These are phyloP conservation scores for Citrus australasica DNA, from an alignment of 345 rosid species.

Conservation along the genomic window DNA sequence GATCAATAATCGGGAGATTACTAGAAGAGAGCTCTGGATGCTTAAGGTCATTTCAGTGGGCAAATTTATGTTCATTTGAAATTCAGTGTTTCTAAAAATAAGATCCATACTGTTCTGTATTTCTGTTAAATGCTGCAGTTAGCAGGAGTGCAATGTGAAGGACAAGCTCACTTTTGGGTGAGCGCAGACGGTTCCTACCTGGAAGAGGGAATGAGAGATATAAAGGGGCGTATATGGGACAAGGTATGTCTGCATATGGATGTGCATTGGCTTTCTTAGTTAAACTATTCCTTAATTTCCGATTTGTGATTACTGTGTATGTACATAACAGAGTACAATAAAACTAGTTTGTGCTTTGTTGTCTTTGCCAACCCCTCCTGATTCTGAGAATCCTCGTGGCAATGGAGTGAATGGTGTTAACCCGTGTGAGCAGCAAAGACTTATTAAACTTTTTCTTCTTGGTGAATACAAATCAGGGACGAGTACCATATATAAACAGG, in stretches of 20 bases:
- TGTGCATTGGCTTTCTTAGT: constrained; percentile 9
- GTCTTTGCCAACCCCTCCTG: constrained; percentile 67
- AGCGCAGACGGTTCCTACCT: constrained; percentile 54
- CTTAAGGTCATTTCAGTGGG: constrained; percentile 53
- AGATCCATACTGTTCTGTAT: constrained; percentile 3
- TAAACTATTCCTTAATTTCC: constrained; percentile 4
- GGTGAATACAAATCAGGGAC: constrained; percentile 78
- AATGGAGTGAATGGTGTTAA: constrained; percentile 28
- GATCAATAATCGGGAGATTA: constrained; percentile 68
- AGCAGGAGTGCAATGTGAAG: constrained; percentile 67
- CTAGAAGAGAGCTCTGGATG: constrained; percentile 53
- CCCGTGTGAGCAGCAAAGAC: constrained; percentile 25
- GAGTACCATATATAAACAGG: constrained; percentile 86
- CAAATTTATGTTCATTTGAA: constrained; percentile 8
- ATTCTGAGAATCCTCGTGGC: constrained; percentile 15
- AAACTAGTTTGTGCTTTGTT: constrained; percentile 41
- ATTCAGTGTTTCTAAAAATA: background rate
- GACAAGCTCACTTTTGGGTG: constrained; percentile 63
- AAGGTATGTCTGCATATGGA: constrained; percentile 41
- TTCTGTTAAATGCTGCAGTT: constrained; percentile 37
- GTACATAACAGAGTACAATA: constrained; percentile 39
- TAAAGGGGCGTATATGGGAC: constrained; percentile 55
- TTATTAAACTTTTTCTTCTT: constrained; percentile 61
- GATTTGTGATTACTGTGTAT: constrained; percentile 5
- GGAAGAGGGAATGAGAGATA: constrained; percentile 74